A percentile compares a stretch with the other conserved stretches of the same genome.
Evolutionary conservation across 805 yeast genomes (phyloP).

Genomic region (Nakazawaea ishiwadae): DNA sequence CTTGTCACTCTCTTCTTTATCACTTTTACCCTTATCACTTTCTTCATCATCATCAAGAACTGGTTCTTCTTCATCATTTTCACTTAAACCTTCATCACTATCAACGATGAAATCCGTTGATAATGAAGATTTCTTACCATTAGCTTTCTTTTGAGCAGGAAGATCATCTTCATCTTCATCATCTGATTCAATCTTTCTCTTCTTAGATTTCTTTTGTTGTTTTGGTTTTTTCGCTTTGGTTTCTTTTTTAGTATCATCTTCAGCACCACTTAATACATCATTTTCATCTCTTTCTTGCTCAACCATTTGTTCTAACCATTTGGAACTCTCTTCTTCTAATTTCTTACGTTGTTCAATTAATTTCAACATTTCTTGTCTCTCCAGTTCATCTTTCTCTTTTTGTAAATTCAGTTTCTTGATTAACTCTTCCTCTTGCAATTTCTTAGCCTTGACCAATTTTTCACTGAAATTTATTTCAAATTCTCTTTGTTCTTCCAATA

Average conservation of each 20-base stretch:
- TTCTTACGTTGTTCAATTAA: conserved; percentile 48
- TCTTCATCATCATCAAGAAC: conserved; percentile 6
- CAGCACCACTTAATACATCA: conserved; percentile 28
- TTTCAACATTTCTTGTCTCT: conserved; percentile 43
- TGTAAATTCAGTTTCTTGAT: conserved; percentile 30
- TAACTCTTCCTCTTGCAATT: conserved; percentile 54
- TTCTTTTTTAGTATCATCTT: conserved; percentile 27
- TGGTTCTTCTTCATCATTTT: conserved; percentile 13
- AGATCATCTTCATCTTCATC: conserved; percentile 30
- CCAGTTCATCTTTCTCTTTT: conserved; percentile 40
- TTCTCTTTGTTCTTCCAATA: conserved; percentile 66
- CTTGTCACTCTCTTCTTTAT: neutral
- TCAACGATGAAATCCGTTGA: conserved; percentile 12
- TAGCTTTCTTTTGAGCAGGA: conserved; percentile 8
- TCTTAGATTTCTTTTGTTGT: conserved; percentile 23
- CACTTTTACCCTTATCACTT: neutral
- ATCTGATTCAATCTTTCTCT: conserved; percentile 35
- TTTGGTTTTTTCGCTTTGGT: conserved; percentile 17
- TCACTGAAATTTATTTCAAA: conserved; percentile 53
- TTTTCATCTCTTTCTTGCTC: conserved; percentile 30
- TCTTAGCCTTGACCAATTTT: conserved; percentile 72
- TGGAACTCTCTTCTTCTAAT: conserved; percentile 52
- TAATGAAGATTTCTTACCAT: conserved; percentile 11
- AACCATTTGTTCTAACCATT: conserved; percentile 41
- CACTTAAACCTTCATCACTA: conserved; percentile 33